Evolutionary conservation across 1,139 yeast genomes (phyloP).

Genomic region (Pichia sp.): DNA sequence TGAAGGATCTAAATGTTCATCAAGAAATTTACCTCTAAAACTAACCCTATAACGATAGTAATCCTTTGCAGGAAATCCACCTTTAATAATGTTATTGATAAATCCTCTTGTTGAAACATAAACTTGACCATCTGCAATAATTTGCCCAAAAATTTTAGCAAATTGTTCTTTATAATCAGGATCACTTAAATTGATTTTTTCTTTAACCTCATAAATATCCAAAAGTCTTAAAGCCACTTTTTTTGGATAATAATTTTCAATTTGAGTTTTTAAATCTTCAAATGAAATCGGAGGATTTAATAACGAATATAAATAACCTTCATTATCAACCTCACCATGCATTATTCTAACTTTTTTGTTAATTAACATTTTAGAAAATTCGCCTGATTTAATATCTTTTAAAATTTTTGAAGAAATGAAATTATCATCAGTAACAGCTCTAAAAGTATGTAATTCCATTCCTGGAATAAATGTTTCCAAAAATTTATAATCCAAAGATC

Average conservation of each 20-base stretch:
- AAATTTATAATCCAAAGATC: constrained; percentile 15
- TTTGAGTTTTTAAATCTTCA: constrained; percentile 27
- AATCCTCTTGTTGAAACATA: constrained; percentile 34
- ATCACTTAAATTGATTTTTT: constrained; percentile 19
- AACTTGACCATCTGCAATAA: constrained; percentile 37
- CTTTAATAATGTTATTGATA: constrained; percentile 25
- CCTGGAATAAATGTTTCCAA: constrained; percentile 30
- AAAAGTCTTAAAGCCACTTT: constrained; percentile 28
- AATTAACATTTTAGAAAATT: constrained; percentile 27
- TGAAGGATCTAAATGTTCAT: constrained; percentile 26
- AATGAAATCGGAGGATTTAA: constrained; percentile 31
- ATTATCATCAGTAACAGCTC: constrained; percentile 35
- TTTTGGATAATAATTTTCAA: constrained; percentile 34
- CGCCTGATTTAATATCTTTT: constrained; percentile 31
- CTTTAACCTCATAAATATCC: constrained; percentile 27
- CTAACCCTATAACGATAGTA: constrained; percentile 31
- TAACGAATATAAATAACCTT: constrained; percentile 30
- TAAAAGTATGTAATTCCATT: constrained; percentile 33
- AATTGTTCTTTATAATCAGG: constrained; percentile 20
- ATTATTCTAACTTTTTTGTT: constrained; percentile 27
- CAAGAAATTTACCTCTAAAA: constrained; percentile 30
- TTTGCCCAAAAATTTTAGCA: constrained; percentile 29
- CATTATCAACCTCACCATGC: constrained; percentile 37
- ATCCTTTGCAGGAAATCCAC: constrained; percentile 27
- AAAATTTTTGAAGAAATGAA: constrained; percentile 30